Evolutionary conservation across 1,284 basidiomycete genomes (phyloP).

Genomic region (Ganoderma meredithae): DNA sequence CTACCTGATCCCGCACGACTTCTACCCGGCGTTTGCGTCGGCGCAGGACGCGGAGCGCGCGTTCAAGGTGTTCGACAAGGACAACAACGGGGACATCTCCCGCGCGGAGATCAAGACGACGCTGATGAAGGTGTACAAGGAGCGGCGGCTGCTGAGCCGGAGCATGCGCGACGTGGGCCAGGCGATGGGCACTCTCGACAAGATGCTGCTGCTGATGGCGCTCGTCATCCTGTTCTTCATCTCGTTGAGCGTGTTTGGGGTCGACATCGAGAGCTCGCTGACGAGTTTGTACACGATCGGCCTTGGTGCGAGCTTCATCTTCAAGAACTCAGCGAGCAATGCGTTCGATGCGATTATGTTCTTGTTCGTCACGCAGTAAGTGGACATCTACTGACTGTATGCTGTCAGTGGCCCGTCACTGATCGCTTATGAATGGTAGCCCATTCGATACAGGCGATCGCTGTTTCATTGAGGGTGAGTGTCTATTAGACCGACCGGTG

Average conservation of each 20-base stretch:
- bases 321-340: conserved; percentile 72
- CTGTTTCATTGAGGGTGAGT: conserved; percentile 69
- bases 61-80: conserved; percentile 79
- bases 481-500: conserved; percentile 5
- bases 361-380: conserved; percentile 80
- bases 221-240: conserved; percentile 75
- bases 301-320: conserved; percentile 78
- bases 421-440: conserved; percentile 43
- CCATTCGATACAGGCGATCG: conserved; percentile 83
- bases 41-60: conserved; percentile 65
- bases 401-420: conserved; percentile 1
- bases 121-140: conserved; percentile 77
- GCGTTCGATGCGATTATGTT: conserved; percentile 84
- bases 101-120: conserved; percentile 78
- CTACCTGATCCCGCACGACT: conserved; percentile 75
- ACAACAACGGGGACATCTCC: conserved; percentile 83
- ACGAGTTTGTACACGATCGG: conserved; percentile 74
- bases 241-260: conserved; percentile 72
- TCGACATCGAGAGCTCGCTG: conserved; percentile 65
- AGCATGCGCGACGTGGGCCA: conserved; percentile 77
- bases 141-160: conserved; percentile 72
- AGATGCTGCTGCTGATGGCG: conserved; percentile 68
- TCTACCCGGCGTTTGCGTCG: conserved; percentile 72
- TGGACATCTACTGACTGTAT: conserved; percentile 39
- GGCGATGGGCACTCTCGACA: conserved; percentile 68